Evolutionary conservation across 306 rosid species (phyloP), one percentile per base, ranked within the genome.

Genomic region (Rosa lucieae): DNA sequence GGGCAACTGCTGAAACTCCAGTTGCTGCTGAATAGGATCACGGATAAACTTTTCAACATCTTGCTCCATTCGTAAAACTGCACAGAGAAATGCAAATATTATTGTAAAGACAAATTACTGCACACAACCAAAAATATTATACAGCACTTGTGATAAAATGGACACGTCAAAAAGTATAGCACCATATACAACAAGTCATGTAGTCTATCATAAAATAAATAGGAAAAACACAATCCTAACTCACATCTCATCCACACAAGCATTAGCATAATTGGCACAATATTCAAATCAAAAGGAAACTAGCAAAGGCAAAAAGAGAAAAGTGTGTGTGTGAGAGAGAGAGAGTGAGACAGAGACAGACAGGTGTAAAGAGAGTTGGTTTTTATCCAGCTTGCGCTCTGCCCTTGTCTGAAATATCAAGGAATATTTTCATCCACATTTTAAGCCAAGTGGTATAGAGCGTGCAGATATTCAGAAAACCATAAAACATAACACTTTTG

Each of bases 21-120:
- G 82, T 71, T 92, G 98, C 79, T 95, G 99, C 75, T 86, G 97
- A 72, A 73, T 72, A 84, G 96, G 98, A 84, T 95, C 98, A 18
- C 83, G 86, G 62, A 95, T 84, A 81, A 95, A 95, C 85, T 88
- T 95, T 87, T 89, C 93, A 47, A 95, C 87, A 84, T 95, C 99
- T 85, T 92, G 99, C 88, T 95, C 99, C 89, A 95, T 95, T 84
- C 99, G 90, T 83, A 95, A 86, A 77, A 95, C 99, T 95, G 82
- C 67, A 83, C 46, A 77, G 75, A 53, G 77, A 75, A 47, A 86
- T 67, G 66, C 13, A 62, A 77, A 43, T 72, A 44, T 1, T 72
- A 44, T 1, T 10, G 6, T 2, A 5, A 73, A 8, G 6, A 53
- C 3, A 53, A 40, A 8, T 37, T 17, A 17, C 29, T 0, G 71